Evolutionary conservation across 345 rosid species (phyloP).

Genomic region (Aquilaria yunnanensis): DNA sequence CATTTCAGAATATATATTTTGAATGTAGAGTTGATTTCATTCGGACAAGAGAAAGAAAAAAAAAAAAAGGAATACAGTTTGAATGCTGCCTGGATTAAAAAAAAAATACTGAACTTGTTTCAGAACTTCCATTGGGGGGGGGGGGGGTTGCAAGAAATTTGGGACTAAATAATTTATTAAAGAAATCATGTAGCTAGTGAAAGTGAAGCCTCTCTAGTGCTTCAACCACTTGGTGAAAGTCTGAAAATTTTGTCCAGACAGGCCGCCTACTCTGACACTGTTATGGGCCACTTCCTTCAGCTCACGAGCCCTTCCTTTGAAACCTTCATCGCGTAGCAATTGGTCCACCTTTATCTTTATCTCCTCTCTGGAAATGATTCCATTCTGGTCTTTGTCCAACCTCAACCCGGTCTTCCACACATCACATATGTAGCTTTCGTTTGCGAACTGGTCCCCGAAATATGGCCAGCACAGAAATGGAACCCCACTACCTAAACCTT

Average conservation of each 20-base stretch:
- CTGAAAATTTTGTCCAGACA: neutral
- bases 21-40: too few relatives aligned
- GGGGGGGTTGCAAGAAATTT: neutral
- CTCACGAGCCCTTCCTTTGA: conserved; percentile 9
- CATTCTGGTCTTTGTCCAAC: conserved; percentile 15
- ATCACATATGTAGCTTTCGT: conserved; percentile 23
- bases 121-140: too few relatives aligned
- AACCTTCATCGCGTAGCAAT: conserved; percentile 8
- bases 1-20: too few relatives aligned
- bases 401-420: conserved; percentile 20
- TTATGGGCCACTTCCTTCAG: conserved; percentile 7
- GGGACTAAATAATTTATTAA: neutral
- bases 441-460: conserved; percentile 25
- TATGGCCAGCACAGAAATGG: conserved; percentile 39
- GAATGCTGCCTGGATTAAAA: neutral
- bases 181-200: too few relatives aligned
- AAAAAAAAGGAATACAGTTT: neutral
- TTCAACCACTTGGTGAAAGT: conserved; percentile 7
- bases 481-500: conserved; percentile 29
- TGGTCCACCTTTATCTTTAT: conserved; percentile 15
- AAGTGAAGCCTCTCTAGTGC: neutral
- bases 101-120: neutral
- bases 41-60: neutral
- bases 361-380: conserved; percentile 13
- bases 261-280: conserved; percentile 11